Conservation (phyloP, 1,284 basidiomycete species). For the Phylloporus sp. region DNA sequence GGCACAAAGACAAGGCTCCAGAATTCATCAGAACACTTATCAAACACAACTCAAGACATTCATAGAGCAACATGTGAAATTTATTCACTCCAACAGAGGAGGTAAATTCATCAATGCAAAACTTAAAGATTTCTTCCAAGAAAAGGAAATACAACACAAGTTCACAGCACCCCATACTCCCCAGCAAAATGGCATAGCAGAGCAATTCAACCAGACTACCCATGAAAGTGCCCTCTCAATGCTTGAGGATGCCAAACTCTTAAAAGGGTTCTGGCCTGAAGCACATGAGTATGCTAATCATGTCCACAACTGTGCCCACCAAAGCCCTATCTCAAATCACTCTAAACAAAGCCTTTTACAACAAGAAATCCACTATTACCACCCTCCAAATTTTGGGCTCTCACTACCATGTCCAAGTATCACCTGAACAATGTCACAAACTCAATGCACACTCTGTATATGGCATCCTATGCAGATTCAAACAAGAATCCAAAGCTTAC, state of each 20-base stretch:
- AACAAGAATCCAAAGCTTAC: neutral
- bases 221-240: neutral
- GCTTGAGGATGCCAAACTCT: neutral
- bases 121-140: too few species aligned
- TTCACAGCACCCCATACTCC: too few species aligned
- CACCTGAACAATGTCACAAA: neutral
- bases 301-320: neutral
- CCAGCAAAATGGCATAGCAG: neutral
- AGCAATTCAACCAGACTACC: slow-evolving; percentile 2
- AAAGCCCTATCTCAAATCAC: neutral
- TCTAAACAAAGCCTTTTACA: slow-evolving; percentile 1
- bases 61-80: neutral
- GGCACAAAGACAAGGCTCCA: too few species aligned
- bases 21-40: too few species aligned
- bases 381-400: neutral
- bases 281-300: neutral
- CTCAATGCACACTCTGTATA: neutral
- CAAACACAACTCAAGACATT: too few species aligned
- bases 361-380: neutral
- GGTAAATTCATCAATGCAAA: neutral
- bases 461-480: neutral
- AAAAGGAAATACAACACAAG: too few species aligned
- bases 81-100: neutral
- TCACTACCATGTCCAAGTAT: neutral
- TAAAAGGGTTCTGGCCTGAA: neutral